These are phyloP conservation scores for Thelonectria discophora DNA, from an alignment of 2,329 filamentous ascomycete genomes.

Conservation along the genomic window DNA sequence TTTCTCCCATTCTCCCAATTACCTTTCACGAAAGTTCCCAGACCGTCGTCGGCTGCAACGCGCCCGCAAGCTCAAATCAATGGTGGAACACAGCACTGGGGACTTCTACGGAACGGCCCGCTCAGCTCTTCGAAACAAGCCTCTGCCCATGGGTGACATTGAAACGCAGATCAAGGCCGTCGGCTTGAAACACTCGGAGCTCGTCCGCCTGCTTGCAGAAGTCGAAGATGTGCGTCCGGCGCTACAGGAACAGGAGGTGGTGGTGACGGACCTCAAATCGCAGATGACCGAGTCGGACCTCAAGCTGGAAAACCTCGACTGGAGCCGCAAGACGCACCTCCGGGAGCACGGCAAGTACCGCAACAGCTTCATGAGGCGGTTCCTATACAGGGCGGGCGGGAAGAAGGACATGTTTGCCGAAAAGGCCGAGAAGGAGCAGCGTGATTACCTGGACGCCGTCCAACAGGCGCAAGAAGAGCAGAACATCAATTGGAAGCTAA, in stretches of 20 bases:
- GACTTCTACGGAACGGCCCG: constrained; percentile 2
- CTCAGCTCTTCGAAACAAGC: background rate
- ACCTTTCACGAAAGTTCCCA: background rate
- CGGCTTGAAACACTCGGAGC: constrained; percentile 51
- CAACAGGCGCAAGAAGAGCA: constrained; percentile 58
- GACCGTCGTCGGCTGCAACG: background rate
- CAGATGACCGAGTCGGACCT: constrained; percentile 50
- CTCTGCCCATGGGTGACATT: constrained; percentile 40
- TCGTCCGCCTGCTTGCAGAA: constrained; percentile 57
- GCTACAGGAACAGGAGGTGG: constrained; percentile 55
- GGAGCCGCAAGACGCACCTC: constrained; percentile 56
- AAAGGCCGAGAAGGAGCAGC: constrained; percentile 62
- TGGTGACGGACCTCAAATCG: constrained; percentile 56
- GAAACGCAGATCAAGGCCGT: constrained; percentile 51
- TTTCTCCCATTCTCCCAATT: background rate
- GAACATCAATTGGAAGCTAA: constrained; percentile 52
- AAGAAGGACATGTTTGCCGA: constrained; percentile 52
- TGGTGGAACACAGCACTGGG: background rate
- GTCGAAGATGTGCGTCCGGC: constrained; percentile 59
- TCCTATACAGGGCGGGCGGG: constrained; percentile 60
- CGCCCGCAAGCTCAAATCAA: background rate
- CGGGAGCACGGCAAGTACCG: constrained; percentile 63
- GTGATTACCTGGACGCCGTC: constrained; percentile 63
- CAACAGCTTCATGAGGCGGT: constrained; percentile 61
- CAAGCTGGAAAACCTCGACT: constrained; percentile 51